Evolutionary conservation across 176 grass and related monocot genomes (phyloP).

Genomic region (Triticum monococcum): DNA sequence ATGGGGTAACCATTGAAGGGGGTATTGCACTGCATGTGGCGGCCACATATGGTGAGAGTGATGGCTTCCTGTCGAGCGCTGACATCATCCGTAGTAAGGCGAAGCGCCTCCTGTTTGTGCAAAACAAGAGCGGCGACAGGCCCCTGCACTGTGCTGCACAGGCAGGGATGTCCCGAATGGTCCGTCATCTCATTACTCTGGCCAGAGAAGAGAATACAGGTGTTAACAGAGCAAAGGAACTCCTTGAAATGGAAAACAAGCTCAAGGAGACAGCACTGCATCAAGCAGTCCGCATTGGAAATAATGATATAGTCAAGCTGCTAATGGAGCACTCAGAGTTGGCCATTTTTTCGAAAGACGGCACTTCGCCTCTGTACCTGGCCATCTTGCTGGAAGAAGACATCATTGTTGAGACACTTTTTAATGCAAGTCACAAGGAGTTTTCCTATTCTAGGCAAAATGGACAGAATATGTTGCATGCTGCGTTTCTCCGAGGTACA

Average conservation of each 20-base stretch:
- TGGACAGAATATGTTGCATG: conserved; percentile 6
- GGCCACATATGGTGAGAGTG: background rate
- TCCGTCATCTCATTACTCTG: background rate
- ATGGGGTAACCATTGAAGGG: background rate
- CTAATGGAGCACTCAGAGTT: background rate
- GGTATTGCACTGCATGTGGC: background rate
- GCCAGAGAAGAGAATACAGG: too few relatives aligned
- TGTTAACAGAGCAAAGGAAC: too few relatives aligned
- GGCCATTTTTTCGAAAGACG: background rate
- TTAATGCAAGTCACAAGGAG: background rate
- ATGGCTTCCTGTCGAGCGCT: background rate
- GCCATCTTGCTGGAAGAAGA: background rate
- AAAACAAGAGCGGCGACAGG: background rate
- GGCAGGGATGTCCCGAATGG: background rate
- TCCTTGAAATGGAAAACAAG: too few relatives aligned
- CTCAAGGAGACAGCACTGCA: too few relatives aligned
- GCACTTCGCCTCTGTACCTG: background rate
- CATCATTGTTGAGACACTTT: background rate
- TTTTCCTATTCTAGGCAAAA: background rate
- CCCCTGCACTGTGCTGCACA: background rate
- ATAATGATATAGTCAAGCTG: background rate
- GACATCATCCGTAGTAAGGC: background rate
- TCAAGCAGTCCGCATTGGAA: too few relatives aligned
- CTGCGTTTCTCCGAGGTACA: background rate
- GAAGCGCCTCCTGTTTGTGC: background rate